A percentile compares a stretch with the other conserved stretches of the same genome.
Evolutionary conservation across 768 basidiomycete species (phyloP).

Genomic region (Phylloporus sp.): DNA sequence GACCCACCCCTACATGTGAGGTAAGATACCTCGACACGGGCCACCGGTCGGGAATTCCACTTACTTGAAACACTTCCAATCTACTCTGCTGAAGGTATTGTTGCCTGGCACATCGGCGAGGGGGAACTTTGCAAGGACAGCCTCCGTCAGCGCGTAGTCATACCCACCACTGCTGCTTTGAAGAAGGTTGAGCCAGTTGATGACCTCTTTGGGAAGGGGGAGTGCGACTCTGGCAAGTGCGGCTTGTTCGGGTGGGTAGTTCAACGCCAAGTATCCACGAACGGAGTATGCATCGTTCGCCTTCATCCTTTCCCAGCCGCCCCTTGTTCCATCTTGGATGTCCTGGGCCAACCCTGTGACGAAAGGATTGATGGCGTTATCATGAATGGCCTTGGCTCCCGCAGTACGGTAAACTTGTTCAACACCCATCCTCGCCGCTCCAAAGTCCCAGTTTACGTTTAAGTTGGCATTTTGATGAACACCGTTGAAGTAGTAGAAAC

Average conservation of each 20-base stretch:
- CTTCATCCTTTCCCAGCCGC: constrained; percentile 27
- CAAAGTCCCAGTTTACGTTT: background rate
- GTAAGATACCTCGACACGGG: background rate
- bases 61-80: constrained; percentile 30
- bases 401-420: background rate
- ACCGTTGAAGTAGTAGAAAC: constrained; percentile 6
- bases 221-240: constrained; percentile 12
- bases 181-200: constrained; percentile 34
- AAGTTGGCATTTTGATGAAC: background rate
- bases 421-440: background rate
- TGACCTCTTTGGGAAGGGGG: constrained; percentile 16
- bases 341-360: constrained; percentile 13
- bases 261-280: constrained; percentile 21
- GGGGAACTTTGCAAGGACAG: constrained; percentile 28
- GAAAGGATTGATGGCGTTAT: background rate
- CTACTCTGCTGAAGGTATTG: constrained; percentile 18
- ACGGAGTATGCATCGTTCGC: constrained; percentile 29
- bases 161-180: constrained; percentile 30
- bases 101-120: constrained; percentile 15
- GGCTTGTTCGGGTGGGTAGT: constrained; percentile 26
- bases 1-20: background rate
- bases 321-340: constrained; percentile 8
- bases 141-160: constrained; percentile 33
- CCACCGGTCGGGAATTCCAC: background rate
- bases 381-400: background rate